These are phyloP conservation scores for Solanum bulbocastanum DNA, from an alignment of 257 asterid genomes.

Conservation along the genomic window DNA sequence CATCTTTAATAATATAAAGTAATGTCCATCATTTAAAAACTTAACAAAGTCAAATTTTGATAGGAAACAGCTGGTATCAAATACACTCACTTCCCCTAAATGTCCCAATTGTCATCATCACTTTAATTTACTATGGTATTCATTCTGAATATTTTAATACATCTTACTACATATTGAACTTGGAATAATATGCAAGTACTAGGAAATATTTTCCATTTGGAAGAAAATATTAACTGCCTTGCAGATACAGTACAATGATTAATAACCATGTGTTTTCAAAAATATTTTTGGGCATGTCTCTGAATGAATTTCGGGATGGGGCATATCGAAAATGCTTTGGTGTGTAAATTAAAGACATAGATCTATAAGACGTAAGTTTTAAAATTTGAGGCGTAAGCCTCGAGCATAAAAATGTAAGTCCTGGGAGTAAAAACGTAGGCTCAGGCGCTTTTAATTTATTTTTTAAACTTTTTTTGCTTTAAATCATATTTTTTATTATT, in stretches of 20 bases:
- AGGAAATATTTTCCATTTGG: not conserved
- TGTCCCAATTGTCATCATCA: not conserved
- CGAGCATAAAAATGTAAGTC: no score
- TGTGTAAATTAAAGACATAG: no score
- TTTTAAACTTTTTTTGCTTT: no score
- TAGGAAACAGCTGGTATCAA: slow-evolving; percentile 6
- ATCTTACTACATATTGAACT: not conserved
- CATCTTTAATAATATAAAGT: slow-evolving; percentile 13
- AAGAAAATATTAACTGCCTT: not conserved
- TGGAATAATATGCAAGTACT: not conserved
- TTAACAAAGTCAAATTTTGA: slow-evolving; percentile 16
- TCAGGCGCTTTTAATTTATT: no score
- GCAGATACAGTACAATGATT: not conserved
- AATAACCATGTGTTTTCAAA: not conserved
- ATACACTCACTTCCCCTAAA: not conserved
- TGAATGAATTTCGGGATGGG: no score
- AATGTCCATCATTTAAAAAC: slow-evolving; percentile 6
- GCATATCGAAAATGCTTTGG: fast-evolving
- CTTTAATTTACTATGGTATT: not conserved
- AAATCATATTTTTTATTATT: no score
- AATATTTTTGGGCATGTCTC: fast-evolving
- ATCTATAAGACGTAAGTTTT: no score
- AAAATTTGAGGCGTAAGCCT: no score
- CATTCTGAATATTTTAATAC: not conserved
- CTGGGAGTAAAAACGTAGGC: fast-evolving